Conservation (phyloP, 73 alveolate genomes). For the Tetrahymena malaccensis region DNA sequence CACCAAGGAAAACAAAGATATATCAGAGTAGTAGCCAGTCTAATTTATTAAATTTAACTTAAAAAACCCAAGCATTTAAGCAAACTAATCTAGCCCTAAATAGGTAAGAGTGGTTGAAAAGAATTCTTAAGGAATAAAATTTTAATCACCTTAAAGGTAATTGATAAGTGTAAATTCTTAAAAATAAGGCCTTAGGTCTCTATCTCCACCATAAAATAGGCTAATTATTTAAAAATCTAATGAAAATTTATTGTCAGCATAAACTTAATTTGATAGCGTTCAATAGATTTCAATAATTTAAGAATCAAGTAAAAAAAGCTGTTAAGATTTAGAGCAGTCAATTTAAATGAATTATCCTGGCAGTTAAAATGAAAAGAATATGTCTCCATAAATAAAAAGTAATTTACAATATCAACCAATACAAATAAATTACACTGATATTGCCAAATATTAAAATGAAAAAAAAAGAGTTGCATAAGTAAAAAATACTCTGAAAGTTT, state of each 20-base stretch:
- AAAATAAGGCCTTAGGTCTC: not conserved
- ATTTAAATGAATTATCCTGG: not conserved
- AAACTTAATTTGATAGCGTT: not conserved
- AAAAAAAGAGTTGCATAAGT: not conserved
- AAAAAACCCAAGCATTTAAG: not conserved
- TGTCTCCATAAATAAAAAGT: no score
- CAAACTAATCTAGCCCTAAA: not conserved
- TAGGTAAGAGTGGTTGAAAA: not conserved
- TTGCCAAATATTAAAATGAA: not conserved
- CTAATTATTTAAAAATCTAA: no score
- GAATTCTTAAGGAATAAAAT: not conserved
- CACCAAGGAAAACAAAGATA: not conserved
- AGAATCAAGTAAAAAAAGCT: not conserved
- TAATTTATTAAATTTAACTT: not conserved
- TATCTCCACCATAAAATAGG: not conserved
- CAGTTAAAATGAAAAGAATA: not conserved
- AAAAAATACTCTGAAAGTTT: not conserved
- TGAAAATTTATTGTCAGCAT: not conserved
- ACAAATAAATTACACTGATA: no score
- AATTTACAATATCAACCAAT: no score
- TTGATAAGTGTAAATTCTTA: not conserved
- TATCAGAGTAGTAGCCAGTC: not conserved
- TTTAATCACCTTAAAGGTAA: not conserved
- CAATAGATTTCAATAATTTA: not conserved
- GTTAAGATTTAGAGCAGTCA: not conserved